Evolutionary conservation across 2,329 filamentous ascomycete genomes (phyloP), one percentile per base, ranked within the genome.

Genomic region (Aspergillus novoparasiticus): DNA sequence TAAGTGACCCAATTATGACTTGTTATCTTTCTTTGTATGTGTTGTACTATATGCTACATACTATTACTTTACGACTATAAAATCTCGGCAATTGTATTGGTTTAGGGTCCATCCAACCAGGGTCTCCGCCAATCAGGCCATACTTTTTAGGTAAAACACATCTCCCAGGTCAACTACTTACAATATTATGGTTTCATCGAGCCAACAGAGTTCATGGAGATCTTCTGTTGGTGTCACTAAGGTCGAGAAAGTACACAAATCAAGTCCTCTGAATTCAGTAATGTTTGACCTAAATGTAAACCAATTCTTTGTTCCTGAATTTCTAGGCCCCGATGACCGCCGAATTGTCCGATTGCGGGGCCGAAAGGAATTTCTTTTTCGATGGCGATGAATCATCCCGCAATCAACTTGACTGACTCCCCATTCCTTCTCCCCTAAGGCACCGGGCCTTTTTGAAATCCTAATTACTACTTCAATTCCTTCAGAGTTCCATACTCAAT

Each of bases 341-440:
- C 39, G 39, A 41, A 9, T 14, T 41, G 34, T 53, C 58, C 39
- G 41, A 30, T n/a, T 51, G 59, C 54, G 59, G 59, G 54, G 54
- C 59, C 34, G 12, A 45, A 58, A 64, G 57, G 59, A 65, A 55
- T 63, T 51, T 54, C 56, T 26, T 54, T 51, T 30, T 30, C 26
- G 6, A 36, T 36, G 34, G 34, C 34, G 34, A 36, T 51, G 48
- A 51, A n/a, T 51, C 48, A 51, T 51, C 48, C 61, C 48, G 32
- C 51, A 64, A 70, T 59, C 58, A 65, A n/a, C 26, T 30, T 12
- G 6, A 51, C 14, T 8, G 3, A 16, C 26, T 51, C 9, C 16
- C 28, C 48, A n/a, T 14, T 51, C 4, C 16, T 51, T 30, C 48
- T n/a, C 16, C 23, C 46, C 46, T 6, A 46, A 50, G 23, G 6